phyloP scores from a whole-genome alignment of 306 rosid species.

The Abrus pulchellus region DNA sequence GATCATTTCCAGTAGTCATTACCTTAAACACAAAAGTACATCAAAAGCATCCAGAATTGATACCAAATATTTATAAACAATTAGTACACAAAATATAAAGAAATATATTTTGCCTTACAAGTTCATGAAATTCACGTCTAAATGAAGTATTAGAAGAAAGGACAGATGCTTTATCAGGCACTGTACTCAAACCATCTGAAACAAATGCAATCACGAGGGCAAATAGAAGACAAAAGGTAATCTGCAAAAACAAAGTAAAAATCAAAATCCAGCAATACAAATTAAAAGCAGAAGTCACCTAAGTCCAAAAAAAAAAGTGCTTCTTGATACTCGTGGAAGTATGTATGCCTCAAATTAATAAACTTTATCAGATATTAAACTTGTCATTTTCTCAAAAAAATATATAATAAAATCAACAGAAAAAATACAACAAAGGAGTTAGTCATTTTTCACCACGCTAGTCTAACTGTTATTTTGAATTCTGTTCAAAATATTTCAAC shows the following conservation, averaged over 20 bases:
- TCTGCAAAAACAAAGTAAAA: slow-evolving; percentile 67
- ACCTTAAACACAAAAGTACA: slow-evolving; percentile 62
- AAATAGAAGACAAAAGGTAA: slow-evolving; percentile 85
- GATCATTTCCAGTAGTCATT: slow-evolving; percentile 81
- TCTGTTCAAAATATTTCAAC: slow-evolving; percentile 18
- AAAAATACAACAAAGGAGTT: not conserved
- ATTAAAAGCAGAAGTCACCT: not conserved
- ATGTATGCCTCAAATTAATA: not conserved
- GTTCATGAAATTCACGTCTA: slow-evolving; percentile 82
- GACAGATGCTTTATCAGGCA: slow-evolving; percentile 84
- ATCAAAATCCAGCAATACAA: slow-evolving; percentile 43
- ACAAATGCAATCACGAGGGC: slow-evolving; percentile 82
- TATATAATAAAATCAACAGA: not conserved
- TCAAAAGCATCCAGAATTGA: slow-evolving; percentile 48
- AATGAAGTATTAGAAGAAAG: slow-evolving; percentile 81
- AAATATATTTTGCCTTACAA: slow-evolving; percentile 62
- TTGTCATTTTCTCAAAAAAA: slow-evolving; percentile 2
- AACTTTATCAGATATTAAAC: slow-evolving; percentile 6
- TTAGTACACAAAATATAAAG: slow-evolving; percentile 36
- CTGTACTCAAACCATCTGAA: slow-evolving; percentile 90
- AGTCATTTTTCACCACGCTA: not conserved
- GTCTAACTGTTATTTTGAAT: slow-evolving; percentile 1
- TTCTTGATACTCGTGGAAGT: not conserved
- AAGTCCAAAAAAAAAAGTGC: slow-evolving; percentile 17
- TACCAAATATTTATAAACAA: slow-evolving; percentile 34